Base-by-base conservation (phyloP, 2,329 filamentous ascomycete genomes). In the Periconia macrospinosa region DNA sequence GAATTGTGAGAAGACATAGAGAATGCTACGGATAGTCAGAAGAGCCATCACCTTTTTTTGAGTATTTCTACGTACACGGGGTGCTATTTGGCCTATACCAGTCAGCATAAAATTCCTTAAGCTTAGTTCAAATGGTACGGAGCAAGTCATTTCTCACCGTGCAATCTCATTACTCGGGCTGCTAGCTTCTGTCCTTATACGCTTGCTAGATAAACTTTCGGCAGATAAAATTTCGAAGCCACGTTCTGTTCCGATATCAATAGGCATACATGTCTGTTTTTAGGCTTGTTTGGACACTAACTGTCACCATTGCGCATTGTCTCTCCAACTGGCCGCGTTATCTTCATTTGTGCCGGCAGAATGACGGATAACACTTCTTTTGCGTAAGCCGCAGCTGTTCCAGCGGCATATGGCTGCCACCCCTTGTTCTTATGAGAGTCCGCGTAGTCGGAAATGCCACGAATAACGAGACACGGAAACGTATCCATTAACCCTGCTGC, bases 401-500 rank as follows among this genome's bases (percentile, higher is more conserved):
- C 47, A 13, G 57, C 59, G 18, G 59, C 59, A 40, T 61, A 58
- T 20, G 49, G 27, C 45, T 61, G 52, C 59, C 55, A 61, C 14
- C 30, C 19, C 43, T 61, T 56, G 47, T 62, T 61, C 54, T 62
- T 62, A 33, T 62, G 54, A 6, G 53, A 59, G 48, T 62, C 58
- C 10, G 58, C 46, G 33, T 62, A 62, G 49, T 62, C 60, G 41
- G 51, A 61, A 41, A 62, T 62, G 2, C 60, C 60, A 9, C 60
- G 58, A 35, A 62, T 50, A 2, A 62, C 53, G 1, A 62, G 30
- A 40, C 58, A 62, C 5, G 57, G 59, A 37, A 60, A 60, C 46
- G 44, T 51, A 50, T 58, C 52, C 56, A 67, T 62, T 50, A 67
- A 59, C 48, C 61, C 64, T 50, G 50, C 50, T 15, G 50, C 50